A percentile compares a stretch with the other conserved stretches of the same genome.
Evolutionary conservation across 495 filamentous ascomycete genomes (phyloP).

Genomic region (Penicillium canescens): DNA sequence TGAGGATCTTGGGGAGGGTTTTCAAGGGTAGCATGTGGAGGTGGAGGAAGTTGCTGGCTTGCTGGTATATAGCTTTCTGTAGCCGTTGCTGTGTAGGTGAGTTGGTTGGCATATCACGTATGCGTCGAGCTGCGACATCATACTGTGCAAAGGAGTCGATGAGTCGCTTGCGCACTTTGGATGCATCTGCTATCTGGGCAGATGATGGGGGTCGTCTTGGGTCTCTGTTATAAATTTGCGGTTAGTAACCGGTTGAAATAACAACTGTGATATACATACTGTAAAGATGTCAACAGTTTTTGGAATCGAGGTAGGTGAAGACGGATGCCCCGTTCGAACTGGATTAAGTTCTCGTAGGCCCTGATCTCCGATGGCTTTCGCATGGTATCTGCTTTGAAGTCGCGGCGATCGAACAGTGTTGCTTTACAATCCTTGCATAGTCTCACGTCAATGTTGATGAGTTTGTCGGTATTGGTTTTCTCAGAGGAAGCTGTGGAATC

Average conservation of each 20-base stretch:
- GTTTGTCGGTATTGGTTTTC: constrained; percentile 49
- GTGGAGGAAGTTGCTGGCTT: constrained; percentile 82
- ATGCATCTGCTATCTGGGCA: constrained; percentile 79
- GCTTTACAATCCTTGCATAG: constrained; percentile 89
- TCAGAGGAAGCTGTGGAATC: constrained; percentile 55
- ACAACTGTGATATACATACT: constrained; percentile 44
- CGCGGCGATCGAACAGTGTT: constrained; percentile 80
- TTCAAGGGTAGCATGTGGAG: constrained; percentile 92
- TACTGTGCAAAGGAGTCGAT: constrained; percentile 92
- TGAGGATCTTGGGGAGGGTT: constrained; percentile 77
- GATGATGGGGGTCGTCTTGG: constrained; percentile 71
- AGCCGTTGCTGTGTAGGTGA: constrained; percentile 73
- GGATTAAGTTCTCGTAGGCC: constrained; percentile 81
- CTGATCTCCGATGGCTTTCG: constrained; percentile 73
- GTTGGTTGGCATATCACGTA: constrained; percentile 73
- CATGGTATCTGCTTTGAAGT: constrained; percentile 71
- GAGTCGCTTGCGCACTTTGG: constrained; percentile 85
- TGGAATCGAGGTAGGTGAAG: constrained; percentile 86
- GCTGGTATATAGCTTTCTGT: constrained; percentile 82
- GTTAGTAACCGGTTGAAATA: constrained; percentile 5
- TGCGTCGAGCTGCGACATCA: constrained; percentile 77
- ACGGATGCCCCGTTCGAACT: constrained; percentile 88
- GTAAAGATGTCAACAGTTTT: constrained; percentile 66
- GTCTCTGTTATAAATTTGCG: constrained; percentile 43
- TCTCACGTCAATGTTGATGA: constrained; percentile 75